These are phyloP conservation scores for Pyricularia grisea DNA, from an alignment of 2,329 filamentous ascomycete genomes.

Conservation along the genomic window DNA sequence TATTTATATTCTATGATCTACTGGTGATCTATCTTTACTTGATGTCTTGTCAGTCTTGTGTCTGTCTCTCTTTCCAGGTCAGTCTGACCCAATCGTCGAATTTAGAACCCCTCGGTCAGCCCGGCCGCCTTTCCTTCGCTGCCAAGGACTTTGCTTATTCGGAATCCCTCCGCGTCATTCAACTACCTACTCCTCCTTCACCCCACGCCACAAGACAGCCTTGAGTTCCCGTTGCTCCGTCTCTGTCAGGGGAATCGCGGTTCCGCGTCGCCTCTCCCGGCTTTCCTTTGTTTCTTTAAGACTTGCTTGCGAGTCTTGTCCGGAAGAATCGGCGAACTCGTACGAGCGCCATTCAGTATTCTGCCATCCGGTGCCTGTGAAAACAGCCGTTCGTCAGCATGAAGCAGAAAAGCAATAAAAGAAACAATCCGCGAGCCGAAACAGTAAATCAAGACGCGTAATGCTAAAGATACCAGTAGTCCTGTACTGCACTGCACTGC, in stretches of 20 bases:
- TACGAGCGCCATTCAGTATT: constrained; percentile 68
- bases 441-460: background rate
- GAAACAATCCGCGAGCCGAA: background rate
- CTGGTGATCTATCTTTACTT: background rate
- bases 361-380: constrained; percentile 58
- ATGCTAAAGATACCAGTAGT: background rate
- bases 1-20: background rate
- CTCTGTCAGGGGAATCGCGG: constrained; percentile 26
- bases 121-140: background rate
- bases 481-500: too few species aligned
- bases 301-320: constrained; percentile 36
- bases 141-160: background rate
- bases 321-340: constrained; percentile 45
- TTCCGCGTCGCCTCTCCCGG: constrained; percentile 33
- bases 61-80: background rate
- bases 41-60: background rate
- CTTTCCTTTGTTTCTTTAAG: constrained; percentile 40
- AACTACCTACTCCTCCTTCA: constrained; percentile 19
- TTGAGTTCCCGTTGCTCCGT: constrained; percentile 37
- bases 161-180: too few species aligned
- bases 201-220: constrained; percentile 22
- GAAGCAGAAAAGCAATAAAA: background rate
- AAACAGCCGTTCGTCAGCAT: background rate
- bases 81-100: background rate
- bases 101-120: background rate